These are phyloP conservation scores for Fusarium sp. DNA, from an alignment of 2,329 filamentous ascomycete genomes.

Conservation along the genomic window DNA sequence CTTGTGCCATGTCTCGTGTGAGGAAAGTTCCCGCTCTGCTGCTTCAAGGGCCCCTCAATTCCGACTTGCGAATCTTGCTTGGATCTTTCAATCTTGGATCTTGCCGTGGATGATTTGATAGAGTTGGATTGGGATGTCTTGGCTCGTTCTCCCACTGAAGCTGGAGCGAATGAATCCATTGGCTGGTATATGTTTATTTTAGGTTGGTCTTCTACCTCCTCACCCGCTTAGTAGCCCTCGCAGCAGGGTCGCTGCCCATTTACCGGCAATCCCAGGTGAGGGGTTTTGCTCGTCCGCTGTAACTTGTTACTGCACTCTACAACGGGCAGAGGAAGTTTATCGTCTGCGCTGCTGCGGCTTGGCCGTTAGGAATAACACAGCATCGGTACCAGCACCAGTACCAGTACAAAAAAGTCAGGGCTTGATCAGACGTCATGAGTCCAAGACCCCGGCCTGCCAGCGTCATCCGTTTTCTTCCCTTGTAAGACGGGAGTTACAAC, in stretches of 20 bases:
- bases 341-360: constrained; percentile 15
- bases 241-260: background rate
- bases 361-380: constrained; percentile 16
- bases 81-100: constrained; percentile 11
- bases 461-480: constrained; percentile 38
- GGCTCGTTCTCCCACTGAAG: no score
- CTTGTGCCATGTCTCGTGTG: background rate
- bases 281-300: background rate
- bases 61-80: background rate
- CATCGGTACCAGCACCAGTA: background rate
- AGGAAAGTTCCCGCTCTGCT: constrained; percentile 11
- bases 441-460: constrained; percentile 20
- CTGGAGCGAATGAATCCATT: no score
- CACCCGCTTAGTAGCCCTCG: constrained; percentile 3
- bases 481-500: constrained; percentile 2
- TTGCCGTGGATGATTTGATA: background rate
- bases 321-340: constrained; percentile 28
- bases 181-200: constrained; percentile 6
- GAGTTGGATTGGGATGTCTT: background rate
- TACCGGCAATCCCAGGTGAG: background rate
- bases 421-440: constrained; percentile 33
- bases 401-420: background rate
- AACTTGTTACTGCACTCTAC: background rate
- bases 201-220: constrained; percentile 7
- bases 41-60: background rate